phyloP scores from a whole-genome alignment of 768 basidiomycete species.

The Rhizopogon vulgaris region DNA sequence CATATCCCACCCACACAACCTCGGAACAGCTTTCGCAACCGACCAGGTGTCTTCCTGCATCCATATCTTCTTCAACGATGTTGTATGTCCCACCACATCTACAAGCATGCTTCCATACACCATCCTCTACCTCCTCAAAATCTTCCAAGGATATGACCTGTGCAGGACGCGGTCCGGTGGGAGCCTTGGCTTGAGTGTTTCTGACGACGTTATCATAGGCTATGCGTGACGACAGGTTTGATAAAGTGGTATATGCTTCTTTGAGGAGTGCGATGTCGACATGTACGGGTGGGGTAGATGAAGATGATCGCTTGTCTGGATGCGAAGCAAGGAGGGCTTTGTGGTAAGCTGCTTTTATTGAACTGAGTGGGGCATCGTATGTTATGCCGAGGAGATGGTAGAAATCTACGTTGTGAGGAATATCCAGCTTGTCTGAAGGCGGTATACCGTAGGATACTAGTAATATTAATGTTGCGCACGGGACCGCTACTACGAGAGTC shows the following conservation, averaged over 20 bases:
- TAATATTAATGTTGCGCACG: too few species aligned
- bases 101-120: slow-evolving; percentile 53
- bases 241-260: slow-evolving; percentile 62
- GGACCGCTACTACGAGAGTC: too few species aligned
- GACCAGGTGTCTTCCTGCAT: slow-evolving; percentile 64
- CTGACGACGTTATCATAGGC: slow-evolving; percentile 39
- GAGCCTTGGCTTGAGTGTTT: slow-evolving; percentile 6
- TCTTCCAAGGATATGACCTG: slow-evolving; percentile 76
- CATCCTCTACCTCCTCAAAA: slow-evolving; percentile 40
- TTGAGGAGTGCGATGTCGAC: slow-evolving; percentile 54
- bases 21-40: slow-evolving; percentile 77
- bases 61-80: slow-evolving; percentile 55
- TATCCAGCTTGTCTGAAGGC: slow-evolving; percentile 10
- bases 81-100: slow-evolving; percentile 68
- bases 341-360: slow-evolving; percentile 71
- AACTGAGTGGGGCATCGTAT: slow-evolving; percentile 39
- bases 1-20: slow-evolving; percentile 81
- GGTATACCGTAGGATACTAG: too few species aligned
- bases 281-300: slow-evolving; percentile 19
- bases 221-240: slow-evolving; percentile 39
- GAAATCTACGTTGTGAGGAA: slow-evolving; percentile 34
- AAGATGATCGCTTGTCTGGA: slow-evolving; percentile 47
- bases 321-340: slow-evolving; percentile 57
- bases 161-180: slow-evolving; percentile 57
- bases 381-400: slow-evolving; percentile 55